Conservation (phyloP, 306 rosid species). For the Rosa persica region DNA sequence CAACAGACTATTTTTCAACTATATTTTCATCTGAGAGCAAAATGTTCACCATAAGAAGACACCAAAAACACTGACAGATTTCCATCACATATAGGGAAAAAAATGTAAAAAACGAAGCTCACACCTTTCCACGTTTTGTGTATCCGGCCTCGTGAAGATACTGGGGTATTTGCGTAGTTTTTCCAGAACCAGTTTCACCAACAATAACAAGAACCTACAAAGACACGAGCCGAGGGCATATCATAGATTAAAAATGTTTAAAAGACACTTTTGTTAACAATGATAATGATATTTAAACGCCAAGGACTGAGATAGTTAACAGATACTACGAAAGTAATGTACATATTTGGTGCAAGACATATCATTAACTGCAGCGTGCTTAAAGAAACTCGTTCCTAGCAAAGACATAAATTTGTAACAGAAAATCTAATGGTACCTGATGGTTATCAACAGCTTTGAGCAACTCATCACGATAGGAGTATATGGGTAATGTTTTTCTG, state of each 20-base stretch:
- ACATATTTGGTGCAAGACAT: background rate
- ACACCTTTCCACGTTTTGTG: slow-evolving; percentile 87
- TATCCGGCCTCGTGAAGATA: slow-evolving; percentile 98
- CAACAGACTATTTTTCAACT: background rate
- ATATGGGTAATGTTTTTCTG: slow-evolving; percentile 78
- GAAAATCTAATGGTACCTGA: slow-evolving; percentile 51
- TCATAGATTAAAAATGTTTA: background rate
- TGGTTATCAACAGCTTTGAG: slow-evolving; percentile 73
- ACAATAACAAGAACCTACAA: slow-evolving; percentile 89
- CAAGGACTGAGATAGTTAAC: background rate
- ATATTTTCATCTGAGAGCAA: background rate
- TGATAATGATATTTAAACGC: background rate
- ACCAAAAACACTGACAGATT: slow-evolving; percentile 14
- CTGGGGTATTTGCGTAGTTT: slow-evolving; percentile 96
- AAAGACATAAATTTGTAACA: background rate
- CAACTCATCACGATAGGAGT: slow-evolving; percentile 68
- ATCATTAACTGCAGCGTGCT: background rate
- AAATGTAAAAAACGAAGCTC: slow-evolving; percentile 8
- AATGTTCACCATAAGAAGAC: background rate
- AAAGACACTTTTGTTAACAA: background rate
- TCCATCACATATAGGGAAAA: slow-evolving; percentile 12
- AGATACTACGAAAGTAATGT: background rate
- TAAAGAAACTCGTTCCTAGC: slow-evolving; percentile 1
- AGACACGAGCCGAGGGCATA: slow-evolving; percentile 10
- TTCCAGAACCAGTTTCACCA: slow-evolving; percentile 99